Evolutionary conservation across 2,329 filamentous ascomycete genomes (phyloP).

Genomic region (Beauveria varroae): DNA sequence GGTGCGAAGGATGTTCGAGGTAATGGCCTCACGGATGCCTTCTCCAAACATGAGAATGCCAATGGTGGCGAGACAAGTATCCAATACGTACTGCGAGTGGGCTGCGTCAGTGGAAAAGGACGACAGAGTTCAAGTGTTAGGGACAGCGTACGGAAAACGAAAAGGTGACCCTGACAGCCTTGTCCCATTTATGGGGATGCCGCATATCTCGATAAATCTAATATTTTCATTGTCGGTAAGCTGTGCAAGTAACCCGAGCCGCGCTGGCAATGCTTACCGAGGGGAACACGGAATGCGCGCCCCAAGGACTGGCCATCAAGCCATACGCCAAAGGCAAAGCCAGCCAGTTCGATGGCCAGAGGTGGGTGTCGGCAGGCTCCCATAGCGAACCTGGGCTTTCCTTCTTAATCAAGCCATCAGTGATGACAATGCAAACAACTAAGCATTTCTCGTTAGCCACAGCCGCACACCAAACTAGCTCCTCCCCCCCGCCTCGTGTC

Average conservation of each 20-base stretch:
- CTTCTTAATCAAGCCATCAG: constrained; percentile 81
- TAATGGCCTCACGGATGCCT: constrained; percentile 79
- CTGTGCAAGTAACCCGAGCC: not conserved
- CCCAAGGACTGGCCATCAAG: constrained; percentile 72
- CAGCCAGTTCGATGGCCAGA: constrained; percentile 80
- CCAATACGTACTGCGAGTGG: constrained; percentile 58
- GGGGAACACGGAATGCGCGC: constrained; percentile 65
- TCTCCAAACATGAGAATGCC: constrained; percentile 95
- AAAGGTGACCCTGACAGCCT: constrained; percentile 73
- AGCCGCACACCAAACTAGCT: not conserved
- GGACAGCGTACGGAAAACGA: constrained; percentile 61
- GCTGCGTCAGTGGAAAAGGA: not conserved
- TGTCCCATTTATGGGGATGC: constrained; percentile 72
- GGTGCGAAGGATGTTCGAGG: constrained; percentile 75
- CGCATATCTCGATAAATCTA: constrained; percentile 57
- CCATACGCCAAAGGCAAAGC: constrained; percentile 84
- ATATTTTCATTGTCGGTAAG: not conserved
- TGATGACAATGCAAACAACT: constrained; percentile 78
- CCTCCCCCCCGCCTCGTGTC: not conserved
- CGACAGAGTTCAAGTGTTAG: not conserved
- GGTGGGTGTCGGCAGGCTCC: constrained; percentile 69
- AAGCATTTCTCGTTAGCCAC: not conserved
- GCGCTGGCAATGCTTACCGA: constrained; percentile 43
- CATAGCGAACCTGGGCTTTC: constrained; percentile 73
- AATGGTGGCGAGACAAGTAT: constrained; percentile 71